Base-by-base conservation (phyloP, 2,329 filamentous ascomycete species). In the Verticillium klebahnii region DNA sequence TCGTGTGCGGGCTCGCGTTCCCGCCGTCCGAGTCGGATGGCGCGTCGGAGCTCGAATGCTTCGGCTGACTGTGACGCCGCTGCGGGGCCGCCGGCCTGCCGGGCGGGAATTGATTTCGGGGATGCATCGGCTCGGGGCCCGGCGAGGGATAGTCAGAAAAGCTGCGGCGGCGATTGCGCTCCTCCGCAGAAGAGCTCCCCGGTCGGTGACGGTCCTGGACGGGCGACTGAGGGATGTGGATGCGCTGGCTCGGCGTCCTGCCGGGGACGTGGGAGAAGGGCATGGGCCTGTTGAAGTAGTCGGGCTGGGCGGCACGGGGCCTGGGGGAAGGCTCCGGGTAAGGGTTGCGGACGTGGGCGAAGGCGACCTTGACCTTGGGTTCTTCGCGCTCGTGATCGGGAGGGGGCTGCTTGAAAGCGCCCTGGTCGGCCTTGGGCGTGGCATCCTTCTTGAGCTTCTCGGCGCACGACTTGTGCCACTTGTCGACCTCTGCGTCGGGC, bases 401-500 rank as follows among this genome's bases (percentile, higher is more conserved):
- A 64, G 32, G 73, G 66, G 62, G 72, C 17, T 39, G 40, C 64
- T 64, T 76, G 70, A 58, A 55, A 58, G 67, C 57, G 67, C 57
- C 37, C 7, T 56, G 61, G 52, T 78, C 72, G 50, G 75, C 73
- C 58, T 74, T 72, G 5, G 74, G 73, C 12, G 77, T 75, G 2
- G 81, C 80, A 67, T 93, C 88, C 61, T 84, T 80, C 64, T 87
- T 85, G 57, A 97, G 76, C 67, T 85, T 86, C 62, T 89, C 82
- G 39, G 87, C 89, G 61, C 96, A 93, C 2, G 82, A 80, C 67
- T 90, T 87, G 72, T 98, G 93, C 94, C 95, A 99, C 62, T 83
- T 80, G 61, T 93, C 86, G 76, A 97, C 93, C n/a, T 90, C 89
- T 5, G 83, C 77, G 69, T 98, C 94, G 1, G 93, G 85, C 54